Evolutionary conservation across 306 rosid species (phyloP), one percentile per base, ranked within the genome.

Genomic region (Vicia villosa): DNA sequence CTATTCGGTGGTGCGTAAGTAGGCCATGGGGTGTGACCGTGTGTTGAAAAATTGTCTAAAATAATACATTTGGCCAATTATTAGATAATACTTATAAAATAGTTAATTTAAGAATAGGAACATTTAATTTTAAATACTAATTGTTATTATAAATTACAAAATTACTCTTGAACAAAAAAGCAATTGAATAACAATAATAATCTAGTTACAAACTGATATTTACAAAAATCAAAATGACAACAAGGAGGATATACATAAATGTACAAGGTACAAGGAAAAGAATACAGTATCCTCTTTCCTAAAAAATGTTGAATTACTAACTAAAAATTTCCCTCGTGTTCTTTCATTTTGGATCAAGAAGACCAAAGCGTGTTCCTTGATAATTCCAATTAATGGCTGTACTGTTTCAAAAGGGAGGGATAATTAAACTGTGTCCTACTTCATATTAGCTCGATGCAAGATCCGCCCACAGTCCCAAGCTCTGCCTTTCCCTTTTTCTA

Each of bases 381-480:
- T 24, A 19, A 37, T 51, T 66, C 68, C 43, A 51, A 51, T 59
- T 49, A 21, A 54, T 28, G 56, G 20, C 58, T 26, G 38, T 19
- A 45, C 19, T 24, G 57, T 15, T 28, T 57, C 56, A 17, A 10
- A 47, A 22, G 58, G n/a, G 36, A 54, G 34, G 30, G 32, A 34
- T 22, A 12, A 54, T 12, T 19, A 32, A 37, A 65, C 47, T 21
- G 65, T 36, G 6, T 38, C 41, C 78, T 80, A 77, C 69, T 82
- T 92, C 28, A 88, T 70, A 64, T 72, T 80, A 66, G 83, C 69
- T 70, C 82, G 89, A 80, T 88, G 98, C 79, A 94, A 79, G 76
- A 88, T 74, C 78, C 91, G 80, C 8, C 92, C 82, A 40, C 77
- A 80, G 66, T 89, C 92, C 96, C 95, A 87, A 45, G 95, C 89